phyloP scores from a whole-genome alignment of 352 stramenopile species.

The Phytopythium oedochilum region DNA sequence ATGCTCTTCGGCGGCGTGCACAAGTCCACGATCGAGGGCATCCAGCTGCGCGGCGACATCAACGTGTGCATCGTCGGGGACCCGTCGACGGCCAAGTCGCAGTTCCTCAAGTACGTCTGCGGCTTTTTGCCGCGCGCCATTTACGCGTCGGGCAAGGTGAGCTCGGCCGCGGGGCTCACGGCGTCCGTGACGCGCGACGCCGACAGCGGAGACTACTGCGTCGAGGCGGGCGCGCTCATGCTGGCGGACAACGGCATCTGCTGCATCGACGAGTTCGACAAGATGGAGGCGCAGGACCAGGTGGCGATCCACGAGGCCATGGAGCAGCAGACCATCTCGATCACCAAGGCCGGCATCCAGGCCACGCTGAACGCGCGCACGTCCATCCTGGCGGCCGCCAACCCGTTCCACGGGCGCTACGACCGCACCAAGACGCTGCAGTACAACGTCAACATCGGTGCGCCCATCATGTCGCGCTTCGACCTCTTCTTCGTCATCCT shows the following conservation, averaged over 20 bases:
- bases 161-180: constrained; percentile 96
- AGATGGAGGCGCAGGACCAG: constrained; percentile 97
- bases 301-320: constrained; percentile 99
- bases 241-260: constrained; percentile 98
- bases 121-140: constrained; percentile 92
- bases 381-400: constrained; percentile 99
- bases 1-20: constrained; percentile 98
- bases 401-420: constrained; percentile 96
- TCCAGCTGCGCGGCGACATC: constrained; percentile 98
- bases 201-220: constrained; percentile 89
- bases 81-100: constrained; percentile 97
- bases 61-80: constrained; percentile 99
- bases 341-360: constrained; percentile 99
- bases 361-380: constrained; percentile 98
- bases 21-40: constrained; percentile 96
- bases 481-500: constrained; percentile 99
- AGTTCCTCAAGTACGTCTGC: constrained; percentile 98
- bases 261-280: constrained; percentile 99
- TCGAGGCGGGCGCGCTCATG: constrained; percentile 95
- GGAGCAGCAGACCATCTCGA: constrained; percentile 99
- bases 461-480: constrained; percentile 98
- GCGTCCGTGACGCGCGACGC: constrained; percentile 95
- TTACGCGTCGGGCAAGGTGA: constrained; percentile 99
- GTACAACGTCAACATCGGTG: constrained; percentile 90
- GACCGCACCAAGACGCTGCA: constrained; percentile 90